These are phyloP conservation scores for Polygonum maritimum DNA, from an alignment of 148 eudicot species.

Conservation along the genomic window DNA sequence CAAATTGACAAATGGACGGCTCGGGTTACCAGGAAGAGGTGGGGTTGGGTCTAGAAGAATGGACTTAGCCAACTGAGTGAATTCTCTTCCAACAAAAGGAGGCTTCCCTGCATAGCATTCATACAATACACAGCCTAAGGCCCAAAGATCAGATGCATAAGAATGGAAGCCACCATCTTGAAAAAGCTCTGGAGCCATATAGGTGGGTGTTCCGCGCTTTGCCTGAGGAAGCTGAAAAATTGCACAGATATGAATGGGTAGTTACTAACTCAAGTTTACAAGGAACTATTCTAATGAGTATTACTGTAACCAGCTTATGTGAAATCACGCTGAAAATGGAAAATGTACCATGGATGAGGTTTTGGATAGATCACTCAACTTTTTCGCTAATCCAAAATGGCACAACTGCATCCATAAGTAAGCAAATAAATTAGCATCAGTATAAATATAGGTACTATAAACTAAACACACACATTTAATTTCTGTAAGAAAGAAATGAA, in stretches of 20 bases:
- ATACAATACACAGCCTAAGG: constrained; percentile 76
- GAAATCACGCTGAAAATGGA: constrained; percentile 67
- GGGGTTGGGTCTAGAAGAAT: constrained; percentile 86
- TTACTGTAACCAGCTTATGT: constrained; percentile 15
- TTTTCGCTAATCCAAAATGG: constrained; percentile 91
- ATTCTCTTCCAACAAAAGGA: constrained; percentile 81
- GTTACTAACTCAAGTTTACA: background rate
- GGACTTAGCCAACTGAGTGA: constrained; percentile 77
- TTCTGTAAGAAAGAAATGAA: background rate
- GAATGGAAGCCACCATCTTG: constrained; percentile 65
- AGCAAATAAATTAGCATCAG: background rate
- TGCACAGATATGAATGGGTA: background rate
- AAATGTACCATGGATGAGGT: constrained; percentile 32
- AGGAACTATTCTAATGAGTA: background rate
- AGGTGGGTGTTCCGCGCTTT: constrained; percentile 95
- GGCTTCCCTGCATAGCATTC: constrained; percentile 90
- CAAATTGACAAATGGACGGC: constrained; percentile 71
- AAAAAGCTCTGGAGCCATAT: constrained; percentile 99
- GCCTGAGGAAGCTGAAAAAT: constrained; percentile 71
- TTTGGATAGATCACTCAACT: constrained; percentile 70
- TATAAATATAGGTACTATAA: background rate
- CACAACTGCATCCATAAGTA: constrained; percentile 29
- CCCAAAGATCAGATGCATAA: constrained; percentile 61
- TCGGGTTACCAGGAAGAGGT: constrained; percentile 74
- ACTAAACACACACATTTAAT: background rate